A percentile compares a stretch with the other conserved stretches of the same genome.
These are phyloP conservation scores for Larix kaempferi DNA, from an alignment of 75 land plant genomes.

Conservation along the genomic window DNA sequence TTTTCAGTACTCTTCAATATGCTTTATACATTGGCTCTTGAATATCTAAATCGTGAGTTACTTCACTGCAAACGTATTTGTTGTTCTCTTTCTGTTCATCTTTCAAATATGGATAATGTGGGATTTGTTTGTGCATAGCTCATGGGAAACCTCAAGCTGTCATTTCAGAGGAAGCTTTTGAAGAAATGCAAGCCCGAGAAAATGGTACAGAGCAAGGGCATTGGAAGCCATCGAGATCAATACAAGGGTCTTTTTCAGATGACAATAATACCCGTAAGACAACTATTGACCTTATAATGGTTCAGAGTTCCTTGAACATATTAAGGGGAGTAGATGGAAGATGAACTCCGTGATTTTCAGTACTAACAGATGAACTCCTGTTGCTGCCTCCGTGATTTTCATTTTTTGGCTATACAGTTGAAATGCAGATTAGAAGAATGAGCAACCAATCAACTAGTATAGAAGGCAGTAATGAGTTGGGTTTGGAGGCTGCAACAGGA, in stretches of 20 bases:
- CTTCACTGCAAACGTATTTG: background rate
- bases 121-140: background rate
- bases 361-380: too few species aligned
- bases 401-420: background rate
- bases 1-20: too few species aligned
- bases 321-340: background rate
- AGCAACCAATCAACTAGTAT: slow-evolving; percentile 18
- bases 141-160: slow-evolving; percentile 33
- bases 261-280: too few species aligned
- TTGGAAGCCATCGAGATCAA: background rate
- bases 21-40: too few species aligned
- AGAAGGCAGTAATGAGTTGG: background rate
- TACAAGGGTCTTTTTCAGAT: background rate
- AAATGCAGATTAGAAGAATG: background rate
- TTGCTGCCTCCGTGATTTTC: too few species aligned
- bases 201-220: slow-evolving; percentile 6
- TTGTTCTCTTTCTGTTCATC: background rate
- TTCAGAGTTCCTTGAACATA: background rate
- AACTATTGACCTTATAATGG: background rate
- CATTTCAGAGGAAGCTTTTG: slow-evolving; percentile 27
- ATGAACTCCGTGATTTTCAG: background rate
- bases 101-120: background rate
- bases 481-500: background rate
- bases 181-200: slow-evolving; percentile 13
- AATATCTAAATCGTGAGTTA: background rate